These are phyloP conservation scores for Lachnellula hyalina DNA, from an alignment of 2,329 filamentous ascomycete species.

Conservation along the genomic window DNA sequence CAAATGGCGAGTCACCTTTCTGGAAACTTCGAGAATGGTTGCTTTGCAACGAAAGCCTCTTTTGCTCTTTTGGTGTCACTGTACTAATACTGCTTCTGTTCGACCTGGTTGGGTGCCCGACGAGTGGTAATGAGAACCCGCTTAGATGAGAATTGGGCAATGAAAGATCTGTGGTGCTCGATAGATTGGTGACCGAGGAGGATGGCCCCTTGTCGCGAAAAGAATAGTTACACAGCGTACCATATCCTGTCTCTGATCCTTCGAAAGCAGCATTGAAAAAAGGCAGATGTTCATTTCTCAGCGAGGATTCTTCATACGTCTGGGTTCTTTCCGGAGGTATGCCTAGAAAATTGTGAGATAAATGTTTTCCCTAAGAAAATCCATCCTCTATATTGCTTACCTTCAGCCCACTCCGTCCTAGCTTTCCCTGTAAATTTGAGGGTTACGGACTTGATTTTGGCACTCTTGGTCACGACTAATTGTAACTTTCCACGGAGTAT, in stretches of 20 bases:
- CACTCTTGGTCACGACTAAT: conserved; percentile 77
- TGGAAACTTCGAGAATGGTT: conserved; percentile 64
- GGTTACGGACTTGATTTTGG: conserved; percentile 88
- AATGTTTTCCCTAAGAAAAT: not conserved
- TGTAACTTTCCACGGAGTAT: conserved; percentile 81
- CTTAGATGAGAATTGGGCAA: conserved; percentile 1
- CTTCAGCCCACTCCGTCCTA: conserved; percentile 93
- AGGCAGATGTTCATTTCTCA: conserved; percentile 82
- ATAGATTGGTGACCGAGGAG: conserved; percentile 25
- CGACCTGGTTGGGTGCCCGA: conserved; percentile 16
- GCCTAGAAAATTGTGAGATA: conserved; percentile 38
- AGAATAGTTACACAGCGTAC: conserved; percentile 56
- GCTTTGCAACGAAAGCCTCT: conserved; percentile 57
- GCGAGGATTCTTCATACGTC: conserved; percentile 74
- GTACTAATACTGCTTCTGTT: conserved; percentile 25
- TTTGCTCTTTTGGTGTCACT: conserved; percentile 32
- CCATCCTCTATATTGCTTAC: conserved; percentile 41
- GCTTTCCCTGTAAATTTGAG: conserved; percentile 81
- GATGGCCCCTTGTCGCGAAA: conserved; percentile 27
- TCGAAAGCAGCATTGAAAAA: conserved; percentile 81
- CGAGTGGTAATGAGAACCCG: conserved; percentile 22
- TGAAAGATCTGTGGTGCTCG: conserved; percentile 7
- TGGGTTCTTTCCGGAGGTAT: conserved; percentile 85
- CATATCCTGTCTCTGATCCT: conserved; percentile 52
- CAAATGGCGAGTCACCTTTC: conserved; percentile 53